Percentiles rank a stretch among this genome's conserved stretches.
phyloP scores from a whole-genome alignment of 345 rosid species.

The Eucalyptus viminalis region DNA sequence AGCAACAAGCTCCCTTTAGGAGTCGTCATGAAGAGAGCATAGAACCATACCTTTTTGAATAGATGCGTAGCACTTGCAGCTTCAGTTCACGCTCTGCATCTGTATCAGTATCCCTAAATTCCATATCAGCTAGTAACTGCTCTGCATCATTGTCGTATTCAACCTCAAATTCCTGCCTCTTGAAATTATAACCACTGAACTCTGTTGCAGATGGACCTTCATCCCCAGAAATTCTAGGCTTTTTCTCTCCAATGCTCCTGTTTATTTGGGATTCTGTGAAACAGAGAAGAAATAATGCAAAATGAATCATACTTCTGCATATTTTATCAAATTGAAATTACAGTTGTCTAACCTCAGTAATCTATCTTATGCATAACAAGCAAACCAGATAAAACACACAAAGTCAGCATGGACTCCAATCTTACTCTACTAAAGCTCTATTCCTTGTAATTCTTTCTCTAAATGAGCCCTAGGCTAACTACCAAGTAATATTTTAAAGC shows the following conservation, averaged over 20 bases:
- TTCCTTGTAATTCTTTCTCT: neutral
- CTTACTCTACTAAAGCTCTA: neutral
- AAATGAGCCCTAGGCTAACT: neutral
- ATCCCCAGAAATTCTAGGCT: conserved; percentile 55
- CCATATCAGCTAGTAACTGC: conserved; percentile 91
- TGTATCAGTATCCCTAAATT: conserved; percentile 67
- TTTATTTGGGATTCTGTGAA: conserved; percentile 53
- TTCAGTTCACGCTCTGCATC: conserved; percentile 72
- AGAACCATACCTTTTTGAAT: conserved; percentile 53
- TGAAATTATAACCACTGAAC: conserved; percentile 77
- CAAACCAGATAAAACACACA: neutral
- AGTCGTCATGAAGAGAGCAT: neutral
- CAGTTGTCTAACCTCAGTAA: neutral
- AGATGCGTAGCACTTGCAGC: conserved; percentile 68
- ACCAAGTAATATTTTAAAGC: neutral
- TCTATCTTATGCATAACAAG: neutral
- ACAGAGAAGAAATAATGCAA: neutral
- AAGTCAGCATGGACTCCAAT: neutral
- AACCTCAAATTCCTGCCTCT: conserved; percentile 91
- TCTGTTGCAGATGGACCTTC: conserved; percentile 67
- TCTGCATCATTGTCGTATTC: conserved; percentile 97
- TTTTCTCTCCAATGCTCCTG: conserved; percentile 88
- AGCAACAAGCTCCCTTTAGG: neutral
- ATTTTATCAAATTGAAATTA: neutral
- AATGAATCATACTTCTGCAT: neutral